Evolutionary conservation across 1,284 basidiomycete species (phyloP).

Genomic region (Termitomyces sp.): DNA sequence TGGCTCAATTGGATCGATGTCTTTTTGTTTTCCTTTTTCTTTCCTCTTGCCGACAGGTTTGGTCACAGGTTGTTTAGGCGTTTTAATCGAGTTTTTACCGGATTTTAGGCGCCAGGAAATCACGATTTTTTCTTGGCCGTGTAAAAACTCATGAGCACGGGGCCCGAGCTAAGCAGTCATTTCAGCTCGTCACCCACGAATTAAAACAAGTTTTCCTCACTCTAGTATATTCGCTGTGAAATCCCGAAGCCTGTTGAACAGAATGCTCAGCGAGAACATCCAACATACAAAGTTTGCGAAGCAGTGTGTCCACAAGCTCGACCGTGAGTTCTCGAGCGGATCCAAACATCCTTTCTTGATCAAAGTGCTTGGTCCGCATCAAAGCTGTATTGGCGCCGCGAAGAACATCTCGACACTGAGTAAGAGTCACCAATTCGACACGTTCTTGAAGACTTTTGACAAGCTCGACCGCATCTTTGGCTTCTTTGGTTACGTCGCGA

Average conservation of each 20-base stretch:
- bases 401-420: conserved; percentile 54
- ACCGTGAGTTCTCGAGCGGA: conserved; percentile 45
- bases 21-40: conserved; percentile 25
- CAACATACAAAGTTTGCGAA: conserved; percentile 50
- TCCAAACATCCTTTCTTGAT: conserved; percentile 48
- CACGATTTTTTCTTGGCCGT: conserved; percentile 18
- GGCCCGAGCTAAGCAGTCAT: conserved; percentile 26
- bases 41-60: conserved; percentile 5
- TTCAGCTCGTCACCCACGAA: not conserved
- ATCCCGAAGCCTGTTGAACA: conserved; percentile 31
- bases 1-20: conserved; percentile 26
- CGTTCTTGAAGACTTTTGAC: conserved; percentile 41
- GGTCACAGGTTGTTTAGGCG: conserved; percentile 1
- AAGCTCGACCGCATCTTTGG: conserved; percentile 47
- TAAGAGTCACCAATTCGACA: conserved; percentile 39
- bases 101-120: conserved; percentile 27
- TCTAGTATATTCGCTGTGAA: conserved; percentile 33
- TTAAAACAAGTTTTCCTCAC: conserved; percentile 24
- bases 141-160: conserved; percentile 23
- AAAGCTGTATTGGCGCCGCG: conserved; percentile 53
- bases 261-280: conserved; percentile 34
- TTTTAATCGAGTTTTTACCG: conserved; percentile 17
- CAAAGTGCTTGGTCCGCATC: conserved; percentile 46
- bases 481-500: conserved; percentile 52
- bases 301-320: conserved; percentile 56